phyloP scores from a whole-genome alignment of 352 stramenopile genomes.

The Pythium biforme region DNA sequence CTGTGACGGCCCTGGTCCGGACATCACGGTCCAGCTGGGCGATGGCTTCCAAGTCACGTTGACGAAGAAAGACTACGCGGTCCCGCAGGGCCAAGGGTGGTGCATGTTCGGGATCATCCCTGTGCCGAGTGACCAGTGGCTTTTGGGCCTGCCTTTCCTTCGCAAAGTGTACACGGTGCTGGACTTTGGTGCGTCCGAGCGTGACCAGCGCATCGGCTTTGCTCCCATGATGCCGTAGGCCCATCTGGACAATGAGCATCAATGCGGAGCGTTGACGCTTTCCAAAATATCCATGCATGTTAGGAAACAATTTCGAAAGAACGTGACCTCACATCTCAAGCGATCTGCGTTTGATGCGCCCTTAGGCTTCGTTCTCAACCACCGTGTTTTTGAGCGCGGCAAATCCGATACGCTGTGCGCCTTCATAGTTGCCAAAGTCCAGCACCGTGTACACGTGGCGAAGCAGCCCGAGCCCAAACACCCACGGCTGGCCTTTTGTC shows the following conservation, averaged over 20 bases:
- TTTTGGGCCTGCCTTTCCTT: slow-evolving; percentile 7
- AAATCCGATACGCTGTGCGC: slow-evolving; percentile 11
- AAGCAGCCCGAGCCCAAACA: slow-evolving; percentile 7
- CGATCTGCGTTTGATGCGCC: too few relatives aligned
- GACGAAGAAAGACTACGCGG: slow-evolving; percentile 18
- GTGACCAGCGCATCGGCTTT: slow-evolving; percentile 10
- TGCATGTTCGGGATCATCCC: background rate
- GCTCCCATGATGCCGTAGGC: slow-evolving; percentile 2
- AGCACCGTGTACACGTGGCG: slow-evolving; percentile 15
- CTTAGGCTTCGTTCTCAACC: too few relatives aligned
- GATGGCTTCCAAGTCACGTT: slow-evolving; percentile 6
- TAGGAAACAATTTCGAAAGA: too few relatives aligned
- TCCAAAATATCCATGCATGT: too few relatives aligned
- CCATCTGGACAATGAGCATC: too few relatives aligned
- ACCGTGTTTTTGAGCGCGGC: slow-evolving; percentile 11
- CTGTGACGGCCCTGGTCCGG: slow-evolving; percentile 11
- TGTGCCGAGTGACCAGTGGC: background rate
- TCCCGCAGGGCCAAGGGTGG: background rate
- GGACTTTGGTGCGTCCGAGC: slow-evolving; percentile 4
- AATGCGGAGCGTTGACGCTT: too few relatives aligned
- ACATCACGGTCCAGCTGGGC: slow-evolving; percentile 6
- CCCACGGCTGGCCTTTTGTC: background rate
- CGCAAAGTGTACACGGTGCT: slow-evolving; percentile 19
- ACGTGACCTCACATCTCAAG: too few relatives aligned
- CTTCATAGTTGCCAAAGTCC: slow-evolving; percentile 1